These are phyloP conservation scores for Dichomitus squalens DNA, from an alignment of 1,284 basidiomycete genomes.

Conservation along the genomic window DNA sequence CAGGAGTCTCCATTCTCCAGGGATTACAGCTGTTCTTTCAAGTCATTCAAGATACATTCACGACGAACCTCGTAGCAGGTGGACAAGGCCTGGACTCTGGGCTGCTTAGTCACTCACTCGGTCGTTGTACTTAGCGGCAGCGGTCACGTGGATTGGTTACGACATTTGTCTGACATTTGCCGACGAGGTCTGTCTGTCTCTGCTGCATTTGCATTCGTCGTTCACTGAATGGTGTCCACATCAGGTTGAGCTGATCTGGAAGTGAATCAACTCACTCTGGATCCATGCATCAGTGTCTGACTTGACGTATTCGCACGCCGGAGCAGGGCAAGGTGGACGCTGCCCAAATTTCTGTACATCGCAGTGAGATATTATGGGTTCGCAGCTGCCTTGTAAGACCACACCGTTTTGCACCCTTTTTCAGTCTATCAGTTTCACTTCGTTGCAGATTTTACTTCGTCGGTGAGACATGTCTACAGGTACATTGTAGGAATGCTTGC, in stretches of 20 bases:
- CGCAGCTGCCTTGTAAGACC: background rate
- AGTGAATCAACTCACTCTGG: background rate
- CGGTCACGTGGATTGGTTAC: slow-evolving; percentile 8
- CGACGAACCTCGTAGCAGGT: slow-evolving; percentile 9
- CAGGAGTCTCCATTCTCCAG: background rate
- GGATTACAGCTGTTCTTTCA: slow-evolving; percentile 1
- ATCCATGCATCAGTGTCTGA: background rate
- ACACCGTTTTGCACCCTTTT: background rate
- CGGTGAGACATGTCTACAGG: background rate
- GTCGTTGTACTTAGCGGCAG: background rate
- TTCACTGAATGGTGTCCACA: no score
- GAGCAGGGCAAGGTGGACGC: background rate
- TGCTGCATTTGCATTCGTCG: background rate
- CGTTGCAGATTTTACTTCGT: background rate
- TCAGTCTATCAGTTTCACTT: background rate
- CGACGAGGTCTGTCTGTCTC: background rate
- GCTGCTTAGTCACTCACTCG: background rate
- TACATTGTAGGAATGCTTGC: background rate
- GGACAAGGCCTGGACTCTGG: background rate
- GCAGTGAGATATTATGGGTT: background rate
- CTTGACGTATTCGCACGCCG: background rate
- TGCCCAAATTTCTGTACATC: background rate
- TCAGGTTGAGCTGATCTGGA: slow-evolving; percentile 9
- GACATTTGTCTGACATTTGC: slow-evolving; percentile 10
- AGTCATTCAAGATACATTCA: slow-evolving; percentile 4